A percentile compares a stretch with the other conserved stretches of the same genome.
Evolutionary conservation across 1,139 yeast species (phyloP).

Genomic region (Blastobotrys niveus): DNA sequence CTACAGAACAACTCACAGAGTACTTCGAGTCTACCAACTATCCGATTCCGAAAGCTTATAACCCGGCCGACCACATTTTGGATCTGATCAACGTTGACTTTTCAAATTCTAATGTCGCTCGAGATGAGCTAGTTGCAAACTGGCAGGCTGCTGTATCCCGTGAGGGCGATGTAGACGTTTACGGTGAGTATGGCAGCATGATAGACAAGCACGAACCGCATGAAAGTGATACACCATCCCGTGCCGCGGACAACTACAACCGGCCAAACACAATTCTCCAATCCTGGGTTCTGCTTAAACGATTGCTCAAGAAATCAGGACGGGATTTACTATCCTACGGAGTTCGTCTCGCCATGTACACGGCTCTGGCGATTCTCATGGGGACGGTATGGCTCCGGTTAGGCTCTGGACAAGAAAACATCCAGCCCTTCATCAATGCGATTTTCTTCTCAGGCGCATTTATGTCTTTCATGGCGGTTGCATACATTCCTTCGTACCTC

Average conservation of each 20-base stretch:
- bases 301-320: constrained; percentile 34
- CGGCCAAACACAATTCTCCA: constrained; percentile 5
- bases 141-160: too few relatives aligned
- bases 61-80: constrained; percentile 36
- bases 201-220: too few relatives aligned
- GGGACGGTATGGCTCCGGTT: constrained; percentile 42
- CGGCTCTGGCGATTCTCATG: constrained; percentile 40
- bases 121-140: neutral
- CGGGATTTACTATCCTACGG: constrained; percentile 39
- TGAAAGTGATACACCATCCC: too few relatives aligned
- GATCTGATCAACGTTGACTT: constrained; percentile 38
- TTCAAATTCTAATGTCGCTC: constrained; percentile 1
- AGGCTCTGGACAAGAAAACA: constrained; percentile 31
- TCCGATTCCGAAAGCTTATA: constrained; percentile 32
- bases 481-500: constrained; percentile 40
- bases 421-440: constrained; percentile 40
- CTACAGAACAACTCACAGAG: constrained; percentile 41
- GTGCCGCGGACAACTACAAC: too few relatives aligned
- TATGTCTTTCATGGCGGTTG: constrained; percentile 44
- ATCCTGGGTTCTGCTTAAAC: constrained; percentile 24
- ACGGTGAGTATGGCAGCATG: too few relatives aligned
- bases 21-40: constrained; percentile 17
- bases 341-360: constrained; percentile 38
- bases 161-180: too few relatives aligned
- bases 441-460: constrained; percentile 42